These are phyloP conservation scores for Violaceomyces palustris DNA, from an alignment of 1,284 basidiomycete species.

Conservation along the genomic window DNA sequence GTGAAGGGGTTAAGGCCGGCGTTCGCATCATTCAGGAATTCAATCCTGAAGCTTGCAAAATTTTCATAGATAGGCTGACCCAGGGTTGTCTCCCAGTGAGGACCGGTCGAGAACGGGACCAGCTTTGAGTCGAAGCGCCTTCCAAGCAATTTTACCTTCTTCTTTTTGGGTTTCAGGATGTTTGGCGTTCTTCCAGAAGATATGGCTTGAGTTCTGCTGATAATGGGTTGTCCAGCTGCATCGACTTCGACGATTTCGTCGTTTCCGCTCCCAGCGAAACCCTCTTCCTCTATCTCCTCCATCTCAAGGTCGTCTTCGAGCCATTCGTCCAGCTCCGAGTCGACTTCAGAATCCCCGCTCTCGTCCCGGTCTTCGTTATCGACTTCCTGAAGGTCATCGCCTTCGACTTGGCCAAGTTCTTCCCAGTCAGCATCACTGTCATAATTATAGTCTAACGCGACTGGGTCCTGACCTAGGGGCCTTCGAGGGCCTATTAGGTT, in stretches of 20 bases:
- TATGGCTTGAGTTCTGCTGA: too few species aligned
- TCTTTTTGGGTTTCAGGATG: slow-evolving; percentile 37
- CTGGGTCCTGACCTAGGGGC: slow-evolving; percentile 47
- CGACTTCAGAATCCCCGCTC: slow-evolving; percentile 30
- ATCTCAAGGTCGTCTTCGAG: slow-evolving; percentile 49
- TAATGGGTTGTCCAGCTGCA: neutral
- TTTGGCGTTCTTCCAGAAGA: slow-evolving; percentile 7
- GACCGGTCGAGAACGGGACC: slow-evolving; percentile 45
- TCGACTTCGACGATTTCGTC: slow-evolving; percentile 8
- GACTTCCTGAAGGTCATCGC: slow-evolving; percentile 41
- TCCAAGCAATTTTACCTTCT: slow-evolving; percentile 45
- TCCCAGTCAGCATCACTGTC: slow-evolving; percentile 52
- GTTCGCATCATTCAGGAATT: slow-evolving; percentile 37
- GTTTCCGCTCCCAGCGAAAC: slow-evolving; percentile 4
- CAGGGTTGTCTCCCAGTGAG: slow-evolving; percentile 43
- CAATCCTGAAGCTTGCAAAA: slow-evolving; percentile 42
- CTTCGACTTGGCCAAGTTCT: slow-evolving; percentile 43
- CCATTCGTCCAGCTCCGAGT: slow-evolving; percentile 52
- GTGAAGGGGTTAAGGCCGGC: slow-evolving; percentile 45
- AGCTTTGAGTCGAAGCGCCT: slow-evolving; percentile 46
- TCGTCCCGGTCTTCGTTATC: slow-evolving; percentile 36
- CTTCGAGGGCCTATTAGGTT: slow-evolving; percentile 42
- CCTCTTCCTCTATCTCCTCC: slow-evolving; percentile 33
- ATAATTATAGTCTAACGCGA: slow-evolving; percentile 47
- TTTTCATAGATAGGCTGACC: slow-evolving; percentile 31